Conservation (phyloP, 2,329 filamentous ascomycete species). For the Meredithiella fracta region DNA sequence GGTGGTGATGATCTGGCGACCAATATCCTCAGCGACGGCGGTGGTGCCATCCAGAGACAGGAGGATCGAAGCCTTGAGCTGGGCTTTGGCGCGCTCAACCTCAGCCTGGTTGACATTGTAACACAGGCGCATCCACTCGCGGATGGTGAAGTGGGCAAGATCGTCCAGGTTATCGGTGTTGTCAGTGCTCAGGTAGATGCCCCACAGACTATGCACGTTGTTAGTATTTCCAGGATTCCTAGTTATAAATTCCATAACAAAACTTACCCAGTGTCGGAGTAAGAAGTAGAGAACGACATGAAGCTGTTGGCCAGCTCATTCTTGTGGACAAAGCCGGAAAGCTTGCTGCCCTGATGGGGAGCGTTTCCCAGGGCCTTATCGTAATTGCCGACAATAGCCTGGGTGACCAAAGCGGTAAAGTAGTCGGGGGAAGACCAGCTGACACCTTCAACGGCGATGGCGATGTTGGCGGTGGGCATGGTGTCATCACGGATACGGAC, state of each 20-base stretch:
- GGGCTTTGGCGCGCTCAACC: slow-evolving; percentile 95
- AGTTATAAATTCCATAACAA: background rate
- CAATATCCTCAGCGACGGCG: slow-evolving; percentile 93
- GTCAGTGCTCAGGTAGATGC: slow-evolving; percentile 95
- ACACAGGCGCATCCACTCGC: slow-evolving; percentile 93
- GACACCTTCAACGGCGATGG: slow-evolving; percentile 96
- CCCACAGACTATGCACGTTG: slow-evolving; percentile 61
- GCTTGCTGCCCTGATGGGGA: slow-evolving; percentile 93
- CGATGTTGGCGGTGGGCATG: slow-evolving; percentile 90
- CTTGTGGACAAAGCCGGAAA: slow-evolving; percentile 85
- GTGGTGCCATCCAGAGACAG: slow-evolving; percentile 95
- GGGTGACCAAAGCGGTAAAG: slow-evolving; percentile 92
- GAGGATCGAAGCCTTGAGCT: slow-evolving; percentile 96
- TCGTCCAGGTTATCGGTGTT: slow-evolving; percentile 78
- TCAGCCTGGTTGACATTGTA: slow-evolving; percentile 77
- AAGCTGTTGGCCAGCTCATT: slow-evolving; percentile 97
- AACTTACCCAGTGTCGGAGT: slow-evolving; percentile 92
- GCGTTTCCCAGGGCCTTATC: slow-evolving; percentile 98
- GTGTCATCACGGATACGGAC: slow-evolving; percentile 91
- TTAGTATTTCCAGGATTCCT: background rate
- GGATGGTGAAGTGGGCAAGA: slow-evolving; percentile 92
- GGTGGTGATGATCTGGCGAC: slow-evolving; percentile 94
- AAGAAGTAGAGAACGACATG: slow-evolving; percentile 99
- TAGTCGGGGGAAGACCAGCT: slow-evolving; percentile 99
- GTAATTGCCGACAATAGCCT: slow-evolving; percentile 99